Evolutionary conservation across 2,329 filamentous ascomycete genomes (phyloP), one percentile per base, ranked within the genome.

Genomic region (Ascochyta fabae): DNA sequence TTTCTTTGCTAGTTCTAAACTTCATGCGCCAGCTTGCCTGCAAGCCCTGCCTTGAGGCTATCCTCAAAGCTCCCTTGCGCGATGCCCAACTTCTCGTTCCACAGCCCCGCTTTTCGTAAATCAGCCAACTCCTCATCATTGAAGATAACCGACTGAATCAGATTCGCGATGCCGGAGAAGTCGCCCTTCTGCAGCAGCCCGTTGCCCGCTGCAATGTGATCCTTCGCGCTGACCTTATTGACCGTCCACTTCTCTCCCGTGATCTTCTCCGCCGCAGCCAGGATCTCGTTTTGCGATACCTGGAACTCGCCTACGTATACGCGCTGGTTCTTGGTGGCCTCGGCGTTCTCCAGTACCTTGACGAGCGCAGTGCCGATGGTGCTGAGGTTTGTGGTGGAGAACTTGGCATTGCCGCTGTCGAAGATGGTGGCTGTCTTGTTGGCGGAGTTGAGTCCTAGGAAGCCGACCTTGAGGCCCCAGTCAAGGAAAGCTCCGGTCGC

Each of bases 261-360:
- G 10, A 79, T 73, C 53, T 81, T 79, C 71, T 89, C 84, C 2
- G 84, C 73, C 0, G 79, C 68, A 12, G 74, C 70, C 1, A 88
- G 66, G 1, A 90, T 71, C 59, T 88, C 78, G 16, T 83, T 83
- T 71, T 88, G 86, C 1, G 82, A 81, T 0, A 82, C 80, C 27
- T 80, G 80, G 61, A 87, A 84, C 0, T 82, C 86, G 3, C 84
- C 80, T 15, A 88, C 74, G 46, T 79, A 80, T 27, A 89, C 69
- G 67, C 86, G 84, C 57, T 82, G 78, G 68, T 89, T 88, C 33
- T 78, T 80, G 0, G 84, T 87, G 53, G 79, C 73, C 2, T 79
- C 77, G 0, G 81, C 78, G 72, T 79, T 64, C 75, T 75, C 65
- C 15, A 88, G 70, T 23, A 85, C 74, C 6, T 79, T 77, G 7